Conservation (phyloP, 306 rosid species). For the Pterocarpus santalinus region DNA sequence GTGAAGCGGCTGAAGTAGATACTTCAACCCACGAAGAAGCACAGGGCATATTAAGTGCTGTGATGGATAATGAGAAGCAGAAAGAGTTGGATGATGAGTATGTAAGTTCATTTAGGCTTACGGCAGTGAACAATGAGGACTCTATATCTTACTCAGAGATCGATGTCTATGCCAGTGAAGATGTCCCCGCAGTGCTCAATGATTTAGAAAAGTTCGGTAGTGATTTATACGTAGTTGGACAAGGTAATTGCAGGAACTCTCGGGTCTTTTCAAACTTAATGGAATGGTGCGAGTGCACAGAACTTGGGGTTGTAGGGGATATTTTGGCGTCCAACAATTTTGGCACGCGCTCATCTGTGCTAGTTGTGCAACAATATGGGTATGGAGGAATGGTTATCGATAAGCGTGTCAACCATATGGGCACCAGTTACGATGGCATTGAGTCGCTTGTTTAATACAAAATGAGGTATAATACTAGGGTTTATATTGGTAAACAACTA, state of each 20-base stretch:
- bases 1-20: slow-evolving; percentile 42
- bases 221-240: slow-evolving; percentile 65
- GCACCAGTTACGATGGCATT: no score
- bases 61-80: slow-evolving; percentile 40
- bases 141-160: slow-evolving; percentile 51
- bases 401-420: neutral
- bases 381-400: slow-evolving; percentile 44
- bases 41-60: slow-evolving; percentile 33
- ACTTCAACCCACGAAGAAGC: neutral
- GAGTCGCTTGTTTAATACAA: no score
- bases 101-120: slow-evolving; percentile 48
- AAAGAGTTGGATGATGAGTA: slow-evolving; percentile 54
- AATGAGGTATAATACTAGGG: no score
- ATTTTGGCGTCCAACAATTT: slow-evolving; percentile 55
- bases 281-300: slow-evolving; percentile 66
- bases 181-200: slow-evolving; percentile 40
- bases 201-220: slow-evolving; percentile 45
- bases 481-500: no score
- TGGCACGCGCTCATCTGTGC: slow-evolving; percentile 51
- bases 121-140: slow-evolving; percentile 37
- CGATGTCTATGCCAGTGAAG: slow-evolving; percentile 49
- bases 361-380: slow-evolving; percentile 63
- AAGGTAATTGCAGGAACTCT: slow-evolving; percentile 48
- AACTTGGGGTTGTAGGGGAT: slow-evolving; percentile 65
- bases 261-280: slow-evolving; percentile 20